Evolutionary conservation across 768 basidiomycete genomes (phyloP).

Genomic region (Albatrellus ellisii): DNA sequence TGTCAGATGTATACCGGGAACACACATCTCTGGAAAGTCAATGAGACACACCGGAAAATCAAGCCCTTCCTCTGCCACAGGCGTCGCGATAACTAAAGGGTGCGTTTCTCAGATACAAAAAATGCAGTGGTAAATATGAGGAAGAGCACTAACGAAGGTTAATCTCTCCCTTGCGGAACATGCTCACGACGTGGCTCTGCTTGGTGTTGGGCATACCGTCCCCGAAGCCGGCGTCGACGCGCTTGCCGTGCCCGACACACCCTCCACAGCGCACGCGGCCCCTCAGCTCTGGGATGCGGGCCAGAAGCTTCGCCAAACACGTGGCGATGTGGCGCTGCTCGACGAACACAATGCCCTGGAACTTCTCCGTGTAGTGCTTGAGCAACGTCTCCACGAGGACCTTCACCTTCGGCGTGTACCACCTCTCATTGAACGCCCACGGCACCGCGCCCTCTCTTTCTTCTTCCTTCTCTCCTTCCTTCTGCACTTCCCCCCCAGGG

Average conservation of each 20-base stretch:
- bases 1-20: slow-evolving; percentile 1
- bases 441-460: too few relatives aligned
- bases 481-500: too few relatives aligned
- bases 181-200: slow-evolving; percentile 46
- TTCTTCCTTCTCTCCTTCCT: too few relatives aligned
- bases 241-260: slow-evolving; percentile 53
- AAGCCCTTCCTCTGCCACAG: slow-evolving; percentile 85
- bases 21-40: slow-evolving; percentile 3
- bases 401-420: slow-evolving; percentile 65
- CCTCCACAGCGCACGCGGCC: slow-evolving; percentile 46
- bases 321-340: slow-evolving; percentile 73
- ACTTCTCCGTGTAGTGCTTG: slow-evolving; percentile 35
- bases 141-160: slow-evolving; percentile 47
- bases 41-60: slow-evolving; percentile 59
- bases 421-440: slow-evolving; percentile 24
- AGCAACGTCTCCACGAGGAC: slow-evolving; percentile 49
- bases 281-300: slow-evolving; percentile 41
- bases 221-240: slow-evolving; percentile 25
- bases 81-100: slow-evolving; percentile 58
- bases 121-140: neutral
- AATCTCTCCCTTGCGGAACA: slow-evolving; percentile 50
- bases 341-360: slow-evolving; percentile 82
- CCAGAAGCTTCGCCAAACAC: slow-evolving; percentile 52
- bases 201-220: slow-evolving; percentile 38
- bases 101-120: neutral